A percentile compares a stretch with the other conserved stretches of the same genome.
These are phyloP conservation scores for Martiniozyma asiatica DNA, from an alignment of 1,139 yeast species.

Conservation along the genomic window DNA sequence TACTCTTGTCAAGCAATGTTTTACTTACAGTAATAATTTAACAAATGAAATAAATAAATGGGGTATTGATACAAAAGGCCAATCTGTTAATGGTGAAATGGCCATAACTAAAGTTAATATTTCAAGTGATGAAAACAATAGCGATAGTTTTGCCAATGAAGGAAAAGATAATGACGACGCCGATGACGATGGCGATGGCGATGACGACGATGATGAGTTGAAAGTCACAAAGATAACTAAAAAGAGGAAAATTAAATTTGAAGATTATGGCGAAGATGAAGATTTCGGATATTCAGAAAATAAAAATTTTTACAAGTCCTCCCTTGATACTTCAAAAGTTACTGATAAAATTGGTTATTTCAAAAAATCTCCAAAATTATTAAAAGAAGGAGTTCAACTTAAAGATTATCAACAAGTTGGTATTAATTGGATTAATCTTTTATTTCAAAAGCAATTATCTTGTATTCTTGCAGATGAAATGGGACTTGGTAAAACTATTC, in stretches of 20 bases:
- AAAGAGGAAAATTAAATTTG: constrained; percentile 9
- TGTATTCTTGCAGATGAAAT: constrained; percentile 96
- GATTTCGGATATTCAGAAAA: constrained; percentile 3
- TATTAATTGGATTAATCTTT: constrained; percentile 76
- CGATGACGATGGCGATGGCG: constrained; percentile 1
- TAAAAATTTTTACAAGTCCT: constrained; percentile 6
- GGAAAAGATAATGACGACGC: constrained; percentile 17
- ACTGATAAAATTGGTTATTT: constrained; percentile 32
- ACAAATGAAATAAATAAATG: constrained; percentile 65
- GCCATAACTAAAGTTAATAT: constrained; percentile 40
- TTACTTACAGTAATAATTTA: constrained; percentile 61
- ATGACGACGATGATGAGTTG: constrained; percentile 21
- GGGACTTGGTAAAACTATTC: constrained; percentile 96
- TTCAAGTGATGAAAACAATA: constrained; percentile 24
- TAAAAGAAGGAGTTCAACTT: constrained; percentile 52
- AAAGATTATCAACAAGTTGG: constrained; percentile 94
- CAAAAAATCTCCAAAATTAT: constrained; percentile 55
- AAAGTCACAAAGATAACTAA: constrained; percentile 9
- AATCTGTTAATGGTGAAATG: constrained; percentile 35
- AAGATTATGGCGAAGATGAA: constrained; percentile 11
- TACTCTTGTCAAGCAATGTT: constrained; percentile 73
- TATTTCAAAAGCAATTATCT: constrained; percentile 68
- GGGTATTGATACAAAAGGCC: constrained; percentile 70
- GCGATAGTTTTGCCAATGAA: constrained; percentile 22
- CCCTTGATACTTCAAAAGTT: constrained; percentile 4